Percentiles rank a stretch among this genome's conserved stretches.
phyloP scores from a whole-genome alignment of 140 eudicot genomes.

The Cichorium intybus region DNA sequence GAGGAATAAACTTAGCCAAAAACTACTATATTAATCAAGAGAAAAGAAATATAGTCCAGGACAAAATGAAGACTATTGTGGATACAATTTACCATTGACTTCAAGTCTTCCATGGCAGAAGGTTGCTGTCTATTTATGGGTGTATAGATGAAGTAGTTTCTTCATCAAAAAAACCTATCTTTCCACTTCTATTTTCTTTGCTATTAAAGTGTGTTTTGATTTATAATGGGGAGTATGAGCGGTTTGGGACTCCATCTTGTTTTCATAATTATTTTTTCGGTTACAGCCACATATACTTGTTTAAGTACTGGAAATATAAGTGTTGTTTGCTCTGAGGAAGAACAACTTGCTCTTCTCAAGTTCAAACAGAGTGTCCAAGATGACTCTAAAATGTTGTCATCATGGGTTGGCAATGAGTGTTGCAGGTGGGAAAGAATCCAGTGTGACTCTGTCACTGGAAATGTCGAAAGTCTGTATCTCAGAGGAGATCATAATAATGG shows the following conservation, averaged over 20 bases:
- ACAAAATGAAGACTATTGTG: neutral
- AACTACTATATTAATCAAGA: too few relatives aligned
- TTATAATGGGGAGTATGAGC: neutral
- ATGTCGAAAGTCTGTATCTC: conserved; percentile 4
- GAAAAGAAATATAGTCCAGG: neutral
- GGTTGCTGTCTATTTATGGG: too few relatives aligned
- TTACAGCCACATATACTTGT: neutral
- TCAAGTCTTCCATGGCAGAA: neutral
- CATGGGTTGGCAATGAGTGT: conserved; percentile 19
- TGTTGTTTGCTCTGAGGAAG: neutral
- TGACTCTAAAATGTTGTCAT: conserved; percentile 9
- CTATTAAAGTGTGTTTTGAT: too few relatives aligned
- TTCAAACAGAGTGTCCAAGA: conserved; percentile 13
- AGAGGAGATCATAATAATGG: neutral
- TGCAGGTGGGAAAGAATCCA: conserved; percentile 11
- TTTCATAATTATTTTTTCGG: neutral
- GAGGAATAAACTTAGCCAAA: too few relatives aligned
- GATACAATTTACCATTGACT: neutral
- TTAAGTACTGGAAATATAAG: neutral
- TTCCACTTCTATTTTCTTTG: neutral
- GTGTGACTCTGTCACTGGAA: neutral
- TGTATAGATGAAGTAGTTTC: neutral
- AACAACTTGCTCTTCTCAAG: conserved; percentile 7
- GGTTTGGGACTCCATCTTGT: neutral
- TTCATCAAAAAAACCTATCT: neutral